Conservation (phyloP, 257 asterid species). For the Nicotiana noctiflora region DNA sequence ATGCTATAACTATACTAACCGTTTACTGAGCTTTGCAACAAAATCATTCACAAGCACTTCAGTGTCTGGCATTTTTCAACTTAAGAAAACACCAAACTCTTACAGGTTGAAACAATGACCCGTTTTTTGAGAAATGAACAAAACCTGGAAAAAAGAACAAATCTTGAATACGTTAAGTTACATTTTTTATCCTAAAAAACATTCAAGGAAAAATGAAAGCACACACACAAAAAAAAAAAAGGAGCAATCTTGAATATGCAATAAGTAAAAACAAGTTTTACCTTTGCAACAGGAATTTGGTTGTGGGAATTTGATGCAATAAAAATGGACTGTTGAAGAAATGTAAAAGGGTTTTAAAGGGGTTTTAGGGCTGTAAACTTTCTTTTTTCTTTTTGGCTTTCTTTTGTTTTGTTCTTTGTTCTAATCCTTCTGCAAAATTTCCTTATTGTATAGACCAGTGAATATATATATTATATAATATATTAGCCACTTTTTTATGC, state of each 20-base stretch:
- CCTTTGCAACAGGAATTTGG: background rate
- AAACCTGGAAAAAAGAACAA: background rate
- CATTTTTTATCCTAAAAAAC: background rate
- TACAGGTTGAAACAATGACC: background rate
- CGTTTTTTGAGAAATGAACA: background rate
- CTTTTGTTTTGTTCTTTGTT: too few species aligned
- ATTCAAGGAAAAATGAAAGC: background rate
- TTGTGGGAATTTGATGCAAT: background rate
- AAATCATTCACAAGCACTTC: slow-evolving; percentile 70
- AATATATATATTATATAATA: too few species aligned
- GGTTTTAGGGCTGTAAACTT: background rate
- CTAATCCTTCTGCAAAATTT: too few species aligned
- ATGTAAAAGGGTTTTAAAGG: background rate
- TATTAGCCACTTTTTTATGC: too few species aligned
- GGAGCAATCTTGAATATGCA: background rate
- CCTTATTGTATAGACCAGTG: background rate
- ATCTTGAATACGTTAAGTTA: background rate
- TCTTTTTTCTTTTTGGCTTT: background rate
- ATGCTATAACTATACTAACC: slow-evolving; percentile 29
- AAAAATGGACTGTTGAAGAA: background rate
- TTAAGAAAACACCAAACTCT: background rate
- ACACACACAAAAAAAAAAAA: too few species aligned
- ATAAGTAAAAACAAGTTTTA: too few species aligned
- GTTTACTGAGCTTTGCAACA: slow-evolving; percentile 67
- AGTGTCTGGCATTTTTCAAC: slow-evolving; percentile 63